phyloP scores from a whole-genome alignment of 805 yeast genomes.

The Pichia californica region DNA sequence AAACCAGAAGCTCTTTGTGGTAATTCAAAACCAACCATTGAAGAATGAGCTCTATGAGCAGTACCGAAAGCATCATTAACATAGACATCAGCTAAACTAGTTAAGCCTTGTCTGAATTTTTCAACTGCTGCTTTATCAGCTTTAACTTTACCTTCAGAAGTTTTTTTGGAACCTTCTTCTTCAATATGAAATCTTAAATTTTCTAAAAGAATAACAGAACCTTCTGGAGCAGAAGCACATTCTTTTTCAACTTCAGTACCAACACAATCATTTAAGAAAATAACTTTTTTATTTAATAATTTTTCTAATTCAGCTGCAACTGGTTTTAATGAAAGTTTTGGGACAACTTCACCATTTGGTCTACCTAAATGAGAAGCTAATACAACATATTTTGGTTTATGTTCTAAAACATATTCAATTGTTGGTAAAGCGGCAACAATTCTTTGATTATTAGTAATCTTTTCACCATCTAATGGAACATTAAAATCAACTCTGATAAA shows the following conservation, averaged over 20 bases:
- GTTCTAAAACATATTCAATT: constrained; percentile 87
- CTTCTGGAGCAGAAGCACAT: constrained; percentile 65
- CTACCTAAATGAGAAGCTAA: constrained; percentile 98
- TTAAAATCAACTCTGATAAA: constrained; percentile 97
- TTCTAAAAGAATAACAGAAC: constrained; percentile 86
- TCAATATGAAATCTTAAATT: constrained; percentile 98
- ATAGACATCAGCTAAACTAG: constrained; percentile 93
- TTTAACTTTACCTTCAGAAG: constrained; percentile 86
- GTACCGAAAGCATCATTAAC: constrained; percentile 98
- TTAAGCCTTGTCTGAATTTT: constrained; percentile 83
- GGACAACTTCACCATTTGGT: constrained; percentile 90
- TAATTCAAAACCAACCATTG: constrained; percentile 96
- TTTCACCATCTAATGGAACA: constrained; percentile 91
- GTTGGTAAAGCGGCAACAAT: constrained; percentile 99
- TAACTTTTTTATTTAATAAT: constrained; percentile 67
- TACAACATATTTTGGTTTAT: constrained; percentile 84
- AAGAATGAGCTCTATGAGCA: constrained; percentile 99
- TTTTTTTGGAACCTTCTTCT: constrained; percentile 87
- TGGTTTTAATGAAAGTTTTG: constrained; percentile 88
- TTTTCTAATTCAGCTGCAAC: constrained; percentile 84
- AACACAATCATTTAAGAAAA: constrained; percentile 85
- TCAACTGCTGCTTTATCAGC: constrained; percentile 80
- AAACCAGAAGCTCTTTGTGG: constrained; percentile 98
- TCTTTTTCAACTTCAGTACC: constrained; percentile 84
- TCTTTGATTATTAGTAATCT: constrained; percentile 98